Conservation (phyloP, 345 rosid genomes). For the Camelina laxa region DNA sequence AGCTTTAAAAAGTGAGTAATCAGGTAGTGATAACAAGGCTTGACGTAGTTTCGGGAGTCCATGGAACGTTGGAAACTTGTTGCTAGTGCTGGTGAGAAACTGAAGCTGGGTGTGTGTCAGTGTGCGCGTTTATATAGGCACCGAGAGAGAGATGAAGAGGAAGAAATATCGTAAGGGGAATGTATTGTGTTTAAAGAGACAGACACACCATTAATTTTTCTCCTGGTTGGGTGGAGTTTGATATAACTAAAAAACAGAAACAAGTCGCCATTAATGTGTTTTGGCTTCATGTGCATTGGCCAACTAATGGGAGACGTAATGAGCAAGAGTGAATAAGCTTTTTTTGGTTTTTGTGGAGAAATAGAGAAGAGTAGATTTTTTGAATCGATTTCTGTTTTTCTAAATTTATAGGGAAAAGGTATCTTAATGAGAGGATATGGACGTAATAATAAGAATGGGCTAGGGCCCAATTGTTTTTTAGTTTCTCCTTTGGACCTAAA, state of each 20-base stretch:
- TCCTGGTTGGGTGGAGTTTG: slow-evolving; percentile 43
- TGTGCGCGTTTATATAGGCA: slow-evolving; percentile 8
- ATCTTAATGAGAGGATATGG: too few relatives aligned
- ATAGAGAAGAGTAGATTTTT: background rate
- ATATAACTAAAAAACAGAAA: slow-evolving; percentile 42
- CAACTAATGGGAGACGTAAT: slow-evolving; percentile 8
- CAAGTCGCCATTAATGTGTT: slow-evolving; percentile 36
- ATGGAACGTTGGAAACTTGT: slow-evolving; percentile 34
- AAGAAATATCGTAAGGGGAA: slow-evolving; percentile 28
- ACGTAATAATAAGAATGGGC: too few relatives aligned
- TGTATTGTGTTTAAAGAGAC: background rate
- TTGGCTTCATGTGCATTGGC: slow-evolving; percentile 30
- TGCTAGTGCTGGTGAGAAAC: background rate
- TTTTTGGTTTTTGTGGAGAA: background rate
- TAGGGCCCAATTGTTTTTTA: too few relatives aligned
- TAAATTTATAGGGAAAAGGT: too few relatives aligned
- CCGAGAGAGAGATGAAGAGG: background rate
- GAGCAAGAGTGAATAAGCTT: background rate
- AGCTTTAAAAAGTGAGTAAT: slow-evolving; percentile 61
- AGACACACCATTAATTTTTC: background rate
- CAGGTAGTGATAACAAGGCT: slow-evolving; percentile 74
- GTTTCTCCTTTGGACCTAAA: too few relatives aligned
- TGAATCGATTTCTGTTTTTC: background rate
- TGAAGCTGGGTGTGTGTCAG: background rate
- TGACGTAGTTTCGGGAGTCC: slow-evolving; percentile 61